Conservation (phyloP, 2,329 filamentous ascomycete species). For the Epichloe bromicola region DNA sequence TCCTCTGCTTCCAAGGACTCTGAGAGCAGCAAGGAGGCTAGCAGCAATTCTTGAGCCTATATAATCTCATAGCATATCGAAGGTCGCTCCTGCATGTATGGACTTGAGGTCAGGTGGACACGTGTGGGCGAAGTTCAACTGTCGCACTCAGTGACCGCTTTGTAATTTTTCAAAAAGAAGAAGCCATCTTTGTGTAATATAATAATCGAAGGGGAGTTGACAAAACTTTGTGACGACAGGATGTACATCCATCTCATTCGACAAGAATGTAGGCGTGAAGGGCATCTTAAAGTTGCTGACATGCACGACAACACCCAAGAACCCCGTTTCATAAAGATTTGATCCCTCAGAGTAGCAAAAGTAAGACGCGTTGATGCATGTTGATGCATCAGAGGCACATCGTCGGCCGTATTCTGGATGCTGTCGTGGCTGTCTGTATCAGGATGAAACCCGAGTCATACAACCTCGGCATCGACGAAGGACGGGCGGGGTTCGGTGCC, state of each 20-base stretch:
- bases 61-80: neutral
- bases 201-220: neutral
- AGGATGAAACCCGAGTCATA: neutral
- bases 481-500: neutral
- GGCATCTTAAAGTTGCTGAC: neutral
- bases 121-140: too few relatives aligned
- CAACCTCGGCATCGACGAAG: too few relatives aligned
- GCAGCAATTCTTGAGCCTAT: constrained; percentile 1
- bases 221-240: too few relatives aligned
- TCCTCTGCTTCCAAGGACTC: constrained; percentile 16
- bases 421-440: too few relatives aligned
- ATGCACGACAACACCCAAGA: too few relatives aligned
- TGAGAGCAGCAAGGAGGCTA: constrained; percentile 5
- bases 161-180: too few relatives aligned
- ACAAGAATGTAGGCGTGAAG: neutral
- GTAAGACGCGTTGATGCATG: too few relatives aligned
- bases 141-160: too few relatives aligned
- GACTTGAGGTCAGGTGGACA: neutral
- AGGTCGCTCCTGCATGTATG: neutral
- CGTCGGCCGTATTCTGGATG: too few relatives aligned
- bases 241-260: neutral
- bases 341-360: too few relatives aligned
- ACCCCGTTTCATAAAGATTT: too few relatives aligned
- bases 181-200: neutral
- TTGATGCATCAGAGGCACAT: too few relatives aligned